A percentile compares a stretch with the other conserved stretches of the same genome.
Evolutionary conservation across 176 grass and related monocot genomes (phyloP).

Genomic region (Pharus latifolius): DNA sequence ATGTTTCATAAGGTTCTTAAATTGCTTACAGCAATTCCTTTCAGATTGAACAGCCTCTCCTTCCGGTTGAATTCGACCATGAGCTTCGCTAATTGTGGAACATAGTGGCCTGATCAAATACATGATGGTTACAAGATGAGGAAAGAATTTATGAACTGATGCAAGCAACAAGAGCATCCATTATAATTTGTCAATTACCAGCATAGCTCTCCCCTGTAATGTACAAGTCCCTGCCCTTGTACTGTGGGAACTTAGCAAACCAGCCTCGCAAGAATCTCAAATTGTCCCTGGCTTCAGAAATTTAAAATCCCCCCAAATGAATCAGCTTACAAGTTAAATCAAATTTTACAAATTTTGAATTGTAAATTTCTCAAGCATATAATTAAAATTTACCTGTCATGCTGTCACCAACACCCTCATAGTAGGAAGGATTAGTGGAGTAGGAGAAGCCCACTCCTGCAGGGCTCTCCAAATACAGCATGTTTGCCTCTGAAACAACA

Average conservation of each 20-base stretch:
- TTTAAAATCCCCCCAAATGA: background rate
- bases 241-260: constrained; percentile 81
- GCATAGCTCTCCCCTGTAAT: constrained; percentile 97
- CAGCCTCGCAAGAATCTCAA: constrained; percentile 74
- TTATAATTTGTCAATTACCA: constrained; percentile 30
- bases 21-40: constrained; percentile 87
- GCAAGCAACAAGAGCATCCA: background rate
- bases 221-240: constrained; percentile 66
- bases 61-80: constrained; percentile 82
- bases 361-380: background rate
- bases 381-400: constrained; percentile 60
- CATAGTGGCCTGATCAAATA: constrained; percentile 54
- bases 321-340: background rate
- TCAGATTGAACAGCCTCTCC: constrained; percentile 83
- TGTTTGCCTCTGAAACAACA: constrained; percentile 72
- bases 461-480: constrained; percentile 86
- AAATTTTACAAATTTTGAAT: background rate
- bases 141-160: background rate
- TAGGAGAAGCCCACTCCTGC: constrained; percentile 85
- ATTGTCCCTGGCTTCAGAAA: constrained; percentile 73
- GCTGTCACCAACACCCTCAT: constrained; percentile 61
- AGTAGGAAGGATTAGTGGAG: constrained; percentile 59
- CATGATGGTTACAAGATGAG: background rate
- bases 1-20: background rate
- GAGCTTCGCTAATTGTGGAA: constrained; percentile 67